phyloP scores from a whole-genome alignment of 495 filamentous ascomycete genomes.

The Penicillium cinerascens region DNA sequence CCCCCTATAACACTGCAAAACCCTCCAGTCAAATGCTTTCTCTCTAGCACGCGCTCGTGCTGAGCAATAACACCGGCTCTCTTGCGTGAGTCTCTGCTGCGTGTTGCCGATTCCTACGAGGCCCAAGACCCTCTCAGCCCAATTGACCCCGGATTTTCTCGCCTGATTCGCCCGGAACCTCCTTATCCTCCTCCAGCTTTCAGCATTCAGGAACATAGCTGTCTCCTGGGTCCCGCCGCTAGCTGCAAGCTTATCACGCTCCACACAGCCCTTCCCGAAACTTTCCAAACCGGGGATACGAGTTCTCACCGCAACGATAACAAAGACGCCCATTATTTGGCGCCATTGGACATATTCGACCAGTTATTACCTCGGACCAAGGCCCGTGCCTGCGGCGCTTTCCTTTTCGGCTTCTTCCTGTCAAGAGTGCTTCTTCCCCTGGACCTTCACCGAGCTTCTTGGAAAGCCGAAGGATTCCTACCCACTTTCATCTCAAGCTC shows the following conservation, averaged over 20 bases:
- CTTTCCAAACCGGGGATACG: constrained; percentile 7
- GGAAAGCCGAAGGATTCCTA: constrained; percentile 22
- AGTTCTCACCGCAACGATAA: constrained; percentile 31
- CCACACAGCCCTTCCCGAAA: constrained; percentile 12
- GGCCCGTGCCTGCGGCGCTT: constrained; percentile 15
- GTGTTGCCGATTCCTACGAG: constrained; percentile 12
- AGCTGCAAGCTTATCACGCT: constrained; percentile 26
- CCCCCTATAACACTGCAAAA: constrained; percentile 7
- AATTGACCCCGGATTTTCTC: constrained; percentile 4
- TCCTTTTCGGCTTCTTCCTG: constrained; percentile 11
- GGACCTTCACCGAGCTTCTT: constrained; percentile 22
- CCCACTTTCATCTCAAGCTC: constrained; percentile 18
- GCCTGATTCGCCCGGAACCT: constrained; percentile 19
- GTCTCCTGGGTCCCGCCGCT: neutral
- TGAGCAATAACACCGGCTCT: constrained; percentile 22
- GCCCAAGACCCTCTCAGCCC: neutral
- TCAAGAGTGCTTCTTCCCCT: constrained; percentile 1
- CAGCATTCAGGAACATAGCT: constrained; percentile 1
- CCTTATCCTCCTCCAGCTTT: neutral
- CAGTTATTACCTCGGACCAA: constrained; percentile 12
- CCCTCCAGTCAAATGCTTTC: constrained; percentile 27
- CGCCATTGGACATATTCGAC: constrained; percentile 13
- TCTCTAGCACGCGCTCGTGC: constrained; percentile 21
- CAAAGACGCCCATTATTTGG: constrained; percentile 3
- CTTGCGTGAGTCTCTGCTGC: constrained; percentile 10